Percentiles rank a stretch among this genome's conserved stretches.
Conservation (phyloP, 2,329 filamentous ascomycete species). For the Herpotrichia juniperi region DNA sequence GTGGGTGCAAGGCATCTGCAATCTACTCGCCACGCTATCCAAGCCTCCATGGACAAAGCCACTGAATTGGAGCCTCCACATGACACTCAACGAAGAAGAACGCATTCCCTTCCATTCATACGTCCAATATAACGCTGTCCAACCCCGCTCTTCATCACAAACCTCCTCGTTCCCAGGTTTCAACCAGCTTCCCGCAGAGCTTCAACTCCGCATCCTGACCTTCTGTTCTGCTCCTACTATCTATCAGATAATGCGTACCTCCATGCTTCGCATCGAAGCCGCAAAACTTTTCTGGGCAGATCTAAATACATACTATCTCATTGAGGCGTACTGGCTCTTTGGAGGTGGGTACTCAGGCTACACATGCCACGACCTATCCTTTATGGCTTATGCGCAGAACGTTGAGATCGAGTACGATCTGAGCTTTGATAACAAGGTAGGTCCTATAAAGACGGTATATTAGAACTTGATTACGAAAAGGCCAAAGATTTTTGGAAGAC, state of each 20-base stretch:
- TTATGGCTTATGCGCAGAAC: slow-evolving; percentile 18
- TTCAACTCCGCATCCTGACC: slow-evolving; percentile 18
- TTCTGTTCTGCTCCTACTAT: slow-evolving; percentile 19
- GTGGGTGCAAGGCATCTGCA: slow-evolving; percentile 10
- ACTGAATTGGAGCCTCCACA: slow-evolving; percentile 11
- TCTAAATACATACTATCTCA: slow-evolving; percentile 13
- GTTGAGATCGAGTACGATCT: slow-evolving; percentile 16
- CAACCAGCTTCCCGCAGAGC: slow-evolving; percentile 15
- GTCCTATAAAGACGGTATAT: slow-evolving; percentile 1
- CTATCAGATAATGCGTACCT: slow-evolving; percentile 21
- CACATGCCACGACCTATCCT: slow-evolving; percentile 13
- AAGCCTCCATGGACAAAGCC: slow-evolving; percentile 12
- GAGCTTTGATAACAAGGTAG: not conserved
- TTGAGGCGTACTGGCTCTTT: slow-evolving; percentile 13
- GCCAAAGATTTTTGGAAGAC: slow-evolving; percentile 14
- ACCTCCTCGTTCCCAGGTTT: slow-evolving; percentile 10
- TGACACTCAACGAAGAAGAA: slow-evolving; percentile 10
- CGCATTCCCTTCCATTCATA: slow-evolving; percentile 13
- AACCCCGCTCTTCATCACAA: not conserved
- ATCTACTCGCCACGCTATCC: slow-evolving; percentile 12
- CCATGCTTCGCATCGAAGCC: slow-evolving; percentile 21
- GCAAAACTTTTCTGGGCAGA: slow-evolving; percentile 23
- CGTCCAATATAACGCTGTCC: slow-evolving; percentile 4
- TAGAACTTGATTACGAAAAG: slow-evolving; percentile 5
- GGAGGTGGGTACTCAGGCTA: slow-evolving; percentile 15